Evolutionary conservation across 768 basidiomycete species (phyloP), one percentile per base, ranked within the genome.

Genomic region (Boletus rubescentipes): DNA sequence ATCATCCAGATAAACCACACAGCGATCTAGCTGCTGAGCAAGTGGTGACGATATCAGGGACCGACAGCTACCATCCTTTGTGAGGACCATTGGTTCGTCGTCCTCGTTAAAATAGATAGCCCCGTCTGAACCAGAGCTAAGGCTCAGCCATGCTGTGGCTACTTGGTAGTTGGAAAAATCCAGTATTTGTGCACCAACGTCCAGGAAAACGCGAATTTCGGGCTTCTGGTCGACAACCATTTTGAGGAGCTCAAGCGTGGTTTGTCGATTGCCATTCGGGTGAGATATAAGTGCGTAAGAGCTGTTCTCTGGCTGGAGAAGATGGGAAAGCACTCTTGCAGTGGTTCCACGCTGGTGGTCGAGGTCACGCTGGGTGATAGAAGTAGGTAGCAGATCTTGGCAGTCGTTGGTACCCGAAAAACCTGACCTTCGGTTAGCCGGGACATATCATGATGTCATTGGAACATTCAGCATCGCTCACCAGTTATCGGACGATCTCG

Each of bases 371-470:
- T 26, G 26, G 6, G 26, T 26, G 26, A 26, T 26, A 26, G 26
- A 26, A 26, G 26, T 26, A 6, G 26, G 26, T 26, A 26, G 6
- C 26, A 26, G 26, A 26, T 26, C 3, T 26, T 26, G 26, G 26
- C 31, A 2, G 59, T 82, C 81, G 42, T 82, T 82, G 4, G 81
- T 82, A 3, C 80, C 80, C 44, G 79, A 80, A 59, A 82, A 82
- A 12, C 70, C 51, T 52, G 21, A 38, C 10, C 3, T 9, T 31
- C 31, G 10, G 31, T 31, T 31, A 31, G 31, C 31, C 5, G 18
- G n/a, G 26, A n/a, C n/a, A n/a, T n/a, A n/a, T n/a, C n/a, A 26
- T 26, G 26, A 26, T 26, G n/a, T n/a, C n/a, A n/a, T n/a, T n/a
- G n/a, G n/a, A n/a, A n/a, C n/a, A n/a, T 26, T 6, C 26, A 6